These are phyloP conservation scores for Wallacemonas collosoma DNA, from an alignment of 208 protist genomes.

Conservation along the genomic window DNA sequence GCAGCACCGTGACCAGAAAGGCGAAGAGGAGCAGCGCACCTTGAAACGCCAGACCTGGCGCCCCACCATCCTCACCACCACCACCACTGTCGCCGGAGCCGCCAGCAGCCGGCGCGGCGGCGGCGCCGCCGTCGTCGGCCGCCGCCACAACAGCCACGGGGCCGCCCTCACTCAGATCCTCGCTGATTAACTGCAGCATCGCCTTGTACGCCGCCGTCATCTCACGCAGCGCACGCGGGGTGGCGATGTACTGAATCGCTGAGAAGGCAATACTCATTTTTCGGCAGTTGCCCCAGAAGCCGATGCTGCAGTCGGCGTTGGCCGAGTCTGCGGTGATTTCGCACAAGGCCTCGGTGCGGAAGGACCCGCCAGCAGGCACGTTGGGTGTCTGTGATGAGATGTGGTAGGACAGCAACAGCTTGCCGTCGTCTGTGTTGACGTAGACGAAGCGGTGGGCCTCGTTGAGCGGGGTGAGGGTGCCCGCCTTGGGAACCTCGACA, in stretches of 20 bases:
- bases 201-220: conserved; percentile 78
- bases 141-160: conserved; percentile 18
- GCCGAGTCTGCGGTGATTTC: conserved; percentile 67
- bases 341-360: conserved; percentile 74
- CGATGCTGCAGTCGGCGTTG: conserved; percentile 56
- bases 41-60: conserved; percentile 52
- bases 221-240: conserved; percentile 67
- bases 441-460: conserved; percentile 83
- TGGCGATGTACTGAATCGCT: conserved; percentile 72
- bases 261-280: conserved; percentile 77
- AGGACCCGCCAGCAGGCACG: conserved; percentile 63
- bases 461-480: conserved; percentile 67
- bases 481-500: conserved; percentile 66
- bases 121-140: conserved; percentile 11
- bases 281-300: conserved; percentile 70
- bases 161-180: conserved; percentile 52
- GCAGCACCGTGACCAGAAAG: conserved; percentile 54
- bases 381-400: conserved; percentile 85
- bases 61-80: conserved; percentile 24
- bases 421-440: conserved; percentile 36
- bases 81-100: conserved; percentile 23
- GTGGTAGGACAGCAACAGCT: conserved; percentile 67
- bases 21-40: conserved; percentile 63
- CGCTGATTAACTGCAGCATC: conserved; percentile 77
- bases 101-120: neutral